Evolutionary conservation across 176 grass and related monocot species (phyloP).

Genomic region (Elymus sibiricus): DNA sequence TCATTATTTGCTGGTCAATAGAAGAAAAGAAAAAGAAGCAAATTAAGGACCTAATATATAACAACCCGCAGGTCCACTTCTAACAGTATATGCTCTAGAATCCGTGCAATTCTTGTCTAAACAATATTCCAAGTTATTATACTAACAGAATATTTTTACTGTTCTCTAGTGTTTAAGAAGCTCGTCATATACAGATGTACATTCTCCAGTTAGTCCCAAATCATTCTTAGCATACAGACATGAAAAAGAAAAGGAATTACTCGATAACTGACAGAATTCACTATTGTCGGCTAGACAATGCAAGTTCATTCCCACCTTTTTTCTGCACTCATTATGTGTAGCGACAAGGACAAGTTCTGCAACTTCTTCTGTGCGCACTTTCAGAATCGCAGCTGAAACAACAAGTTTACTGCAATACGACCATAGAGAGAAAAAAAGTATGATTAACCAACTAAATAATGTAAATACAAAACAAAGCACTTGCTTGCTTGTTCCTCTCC

Average conservation of each 20-base stretch:
- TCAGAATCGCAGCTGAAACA: slow-evolving; percentile 57
- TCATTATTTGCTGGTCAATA: neutral
- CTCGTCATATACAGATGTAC: neutral
- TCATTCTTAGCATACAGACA: neutral
- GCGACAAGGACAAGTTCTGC: slow-evolving; percentile 54
- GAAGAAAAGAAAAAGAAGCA: neutral
- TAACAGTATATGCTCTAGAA: slow-evolving; percentile 6
- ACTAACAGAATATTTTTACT: neutral
- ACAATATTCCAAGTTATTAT: slow-evolving; percentile 14
- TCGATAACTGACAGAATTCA: slow-evolving; percentile 6
- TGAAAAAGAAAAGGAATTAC: slow-evolving; percentile 2
- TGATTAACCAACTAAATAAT: neutral
- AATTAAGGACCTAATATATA: neutral
- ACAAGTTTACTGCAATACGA: slow-evolving; percentile 33
- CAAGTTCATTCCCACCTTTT: slow-evolving; percentile 41
- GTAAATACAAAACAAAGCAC: slow-evolving; percentile 7
- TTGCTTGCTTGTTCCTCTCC: neutral
- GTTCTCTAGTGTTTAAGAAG: neutral
- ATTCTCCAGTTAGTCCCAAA: neutral
- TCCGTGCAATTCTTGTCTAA: slow-evolving; percentile 4
- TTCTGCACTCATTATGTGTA: slow-evolving; percentile 37
- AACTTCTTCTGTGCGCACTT: slow-evolving; percentile 48
- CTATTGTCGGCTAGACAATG: neutral
- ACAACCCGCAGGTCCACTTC: neutral
- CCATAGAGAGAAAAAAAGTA: neutral